Base-by-base conservation (phyloP, 306 rosid species). In the Castanopsis chinensis region DNA sequence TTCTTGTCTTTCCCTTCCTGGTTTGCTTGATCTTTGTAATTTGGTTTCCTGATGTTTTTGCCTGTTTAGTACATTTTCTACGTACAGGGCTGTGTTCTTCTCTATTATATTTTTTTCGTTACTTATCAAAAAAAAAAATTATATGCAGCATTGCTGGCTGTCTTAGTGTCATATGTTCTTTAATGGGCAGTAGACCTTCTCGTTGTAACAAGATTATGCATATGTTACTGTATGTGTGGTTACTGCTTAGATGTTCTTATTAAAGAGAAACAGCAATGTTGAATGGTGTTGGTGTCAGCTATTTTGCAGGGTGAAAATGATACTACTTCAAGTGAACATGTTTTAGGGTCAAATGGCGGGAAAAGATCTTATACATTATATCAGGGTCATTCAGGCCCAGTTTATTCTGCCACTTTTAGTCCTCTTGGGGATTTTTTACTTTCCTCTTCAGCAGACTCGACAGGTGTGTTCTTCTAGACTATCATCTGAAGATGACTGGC, bases 361-460 rank as follows among this genome's bases (percentile, higher is more conserved):
- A 93, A 87, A 86, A 85, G 89, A 71, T 85, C 91, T 70, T 95
- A 91, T 82, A 90, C 96, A 11, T 81, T 91, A 72, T 91, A 90
- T 90, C 99, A 91, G 83, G 99, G 98, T 87, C 99, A 91, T 86
- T 91, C 99, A 4, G 99, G 99, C 79, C 97, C 99, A 56, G 94
- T 95, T 85, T 85, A 91, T 89, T 89, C 96, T 69, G 89, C 98
- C 30, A 86, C 93, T 71, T 95, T 95, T 84, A 87, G 93, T 88
- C 99, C 99, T 77, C 75, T 89, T 43, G 97, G 96, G 72, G 99
- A 95, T 78, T 95, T 91, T 79, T 21, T 95, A 74, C 92, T 91
- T 84, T 93, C 97, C 80, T 93, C 99, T 49, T 93, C 99, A 8
- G 97, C 97, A 68, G 98, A 95, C 79, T 88, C 98, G 28, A 93